Evolutionary conservation across 2,329 filamentous ascomycete genomes (phyloP), one percentile per base, ranked within the genome.

Genomic region (Sarocladiaceae sp.): DNA sequence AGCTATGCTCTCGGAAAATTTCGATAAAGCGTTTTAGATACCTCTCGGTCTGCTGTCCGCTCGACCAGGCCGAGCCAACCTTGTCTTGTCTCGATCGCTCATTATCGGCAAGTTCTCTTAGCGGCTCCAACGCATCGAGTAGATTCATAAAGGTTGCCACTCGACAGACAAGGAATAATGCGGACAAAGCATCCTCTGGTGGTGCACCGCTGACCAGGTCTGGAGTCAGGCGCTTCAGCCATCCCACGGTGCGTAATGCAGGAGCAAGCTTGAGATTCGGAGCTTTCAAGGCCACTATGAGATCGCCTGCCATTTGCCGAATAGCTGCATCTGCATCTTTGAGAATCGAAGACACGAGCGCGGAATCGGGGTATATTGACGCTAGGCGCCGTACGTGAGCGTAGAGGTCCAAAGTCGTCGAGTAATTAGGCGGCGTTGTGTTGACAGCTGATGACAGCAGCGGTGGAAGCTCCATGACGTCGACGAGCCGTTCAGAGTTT

Each of bases 1-100:
- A 99, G 65, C 90, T 96, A 69, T 99, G 94, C 69, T 99, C 94
- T 50, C 94, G 87, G 66, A 97, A 97, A 25, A 99, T 91, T 66
- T 99, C 94, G 61, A 99, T 89, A 68, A 96, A 99, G 46, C 92
- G 82, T 68, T 97, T 99, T 39, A 99, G 73, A 62, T 91, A 99
- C 50, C 91, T 82, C 67, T 97, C 94, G 1, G 92, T 97, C 66
- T 97, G 94, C 62, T 96, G 91, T 0, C 93, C 93, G 80, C 79
- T 87, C 8, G 69, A 67, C 20, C 65, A 64, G 5, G 66, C 62
- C 13, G 68, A 53, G 13, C 33, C 39, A 13, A 20, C 64, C 29
- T 75, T 68, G 52, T 67, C 68, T 55, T 78, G 73, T 13, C 73
- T 76, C 42, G 68, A 64, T 48, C 68, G 84, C 68, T 97, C 93